A percentile compares a stretch with the other conserved stretches of the same genome.
These are phyloP conservation scores for Chytriomyces sp. DNA, from an alignment of 192 early-diverging fungal species.

Conservation along the genomic window DNA sequence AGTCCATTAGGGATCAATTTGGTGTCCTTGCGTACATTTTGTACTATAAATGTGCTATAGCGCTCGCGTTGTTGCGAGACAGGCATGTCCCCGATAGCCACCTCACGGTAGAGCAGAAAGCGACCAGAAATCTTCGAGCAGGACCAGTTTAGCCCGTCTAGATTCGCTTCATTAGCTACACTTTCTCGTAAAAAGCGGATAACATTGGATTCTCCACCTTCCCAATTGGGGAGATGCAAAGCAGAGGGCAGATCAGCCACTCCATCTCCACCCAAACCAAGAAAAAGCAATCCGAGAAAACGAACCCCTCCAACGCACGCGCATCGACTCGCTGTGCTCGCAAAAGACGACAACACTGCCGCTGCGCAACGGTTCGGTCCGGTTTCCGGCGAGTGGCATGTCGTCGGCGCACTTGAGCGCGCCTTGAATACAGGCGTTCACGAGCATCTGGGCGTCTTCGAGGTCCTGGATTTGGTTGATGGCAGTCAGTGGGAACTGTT, in stretches of 20 bases:
- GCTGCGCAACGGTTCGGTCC: neutral
- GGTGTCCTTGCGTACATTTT: neutral
- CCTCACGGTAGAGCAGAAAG: neutral
- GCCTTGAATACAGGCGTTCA: neutral
- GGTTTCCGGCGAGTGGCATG: neutral
- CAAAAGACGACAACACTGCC: neutral
- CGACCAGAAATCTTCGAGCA: neutral
- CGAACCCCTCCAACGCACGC: neutral
- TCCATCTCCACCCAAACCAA: too few relatives aligned
- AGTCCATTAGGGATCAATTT: constrained; percentile 16
- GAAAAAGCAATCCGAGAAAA: too few relatives aligned
- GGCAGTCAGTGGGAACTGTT: too few relatives aligned
- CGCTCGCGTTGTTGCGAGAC: neutral
- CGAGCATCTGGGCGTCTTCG: neutral
- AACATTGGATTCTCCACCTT: too few relatives aligned
- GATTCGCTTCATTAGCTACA: neutral
- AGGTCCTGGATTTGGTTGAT: too few relatives aligned
- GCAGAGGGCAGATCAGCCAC: too few relatives aligned
- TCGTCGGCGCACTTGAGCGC: neutral
- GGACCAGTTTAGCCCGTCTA: neutral
- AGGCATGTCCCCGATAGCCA: neutral
- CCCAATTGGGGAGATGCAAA: too few relatives aligned
- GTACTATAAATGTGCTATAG: neutral
- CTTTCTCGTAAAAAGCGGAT: neutral
- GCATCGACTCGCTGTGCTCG: neutral